Evolutionary conservation across 1,284 basidiomycete species (phyloP).

Genomic region (Gymnopus androsaceus): DNA sequence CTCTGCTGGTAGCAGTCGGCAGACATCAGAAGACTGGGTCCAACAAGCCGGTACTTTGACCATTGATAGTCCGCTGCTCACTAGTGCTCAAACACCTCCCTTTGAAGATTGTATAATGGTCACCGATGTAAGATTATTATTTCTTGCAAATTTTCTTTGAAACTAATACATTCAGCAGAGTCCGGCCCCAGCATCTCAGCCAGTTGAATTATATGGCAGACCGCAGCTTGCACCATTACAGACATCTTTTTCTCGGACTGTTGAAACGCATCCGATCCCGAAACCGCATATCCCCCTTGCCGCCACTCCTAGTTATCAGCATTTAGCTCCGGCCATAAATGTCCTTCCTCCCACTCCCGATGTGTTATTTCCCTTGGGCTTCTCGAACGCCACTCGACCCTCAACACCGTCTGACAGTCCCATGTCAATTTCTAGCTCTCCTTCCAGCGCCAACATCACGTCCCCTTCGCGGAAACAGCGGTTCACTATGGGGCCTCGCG

Average conservation of each 20-base stretch:
- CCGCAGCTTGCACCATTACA: slow-evolving; percentile 26
- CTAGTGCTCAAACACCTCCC: slow-evolving; percentile 17
- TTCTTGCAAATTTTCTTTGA: slow-evolving; percentile 2
- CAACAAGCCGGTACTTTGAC: slow-evolving; percentile 58
- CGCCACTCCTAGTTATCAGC: background rate
- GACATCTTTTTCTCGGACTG: slow-evolving; percentile 16
- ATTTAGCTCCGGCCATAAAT: slow-evolving; percentile 32
- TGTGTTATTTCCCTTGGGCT: slow-evolving; percentile 9
- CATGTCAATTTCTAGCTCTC: slow-evolving; percentile 25
- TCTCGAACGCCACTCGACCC: slow-evolving; percentile 21
- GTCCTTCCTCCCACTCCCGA: slow-evolving; percentile 42
- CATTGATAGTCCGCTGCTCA: slow-evolving; percentile 53
- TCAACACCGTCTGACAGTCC: slow-evolving; percentile 24
- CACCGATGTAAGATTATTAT: slow-evolving; percentile 37
- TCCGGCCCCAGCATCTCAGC: background rate
- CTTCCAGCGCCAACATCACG: slow-evolving; percentile 25
- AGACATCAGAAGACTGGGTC: slow-evolving; percentile 67
- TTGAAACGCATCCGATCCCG: background rate
- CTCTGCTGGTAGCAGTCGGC: slow-evolving; percentile 37
- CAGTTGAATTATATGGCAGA: background rate
- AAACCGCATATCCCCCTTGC: background rate
- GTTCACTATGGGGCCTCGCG: slow-evolving; percentile 72
- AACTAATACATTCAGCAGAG: slow-evolving; percentile 5
- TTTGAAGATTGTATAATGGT: slow-evolving; percentile 8
- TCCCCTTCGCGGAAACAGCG: slow-evolving; percentile 41